These are phyloP conservation scores for Xerocomellus chrysenteron DNA, from an alignment of 768 basidiomycete species.

Conservation along the genomic window DNA sequence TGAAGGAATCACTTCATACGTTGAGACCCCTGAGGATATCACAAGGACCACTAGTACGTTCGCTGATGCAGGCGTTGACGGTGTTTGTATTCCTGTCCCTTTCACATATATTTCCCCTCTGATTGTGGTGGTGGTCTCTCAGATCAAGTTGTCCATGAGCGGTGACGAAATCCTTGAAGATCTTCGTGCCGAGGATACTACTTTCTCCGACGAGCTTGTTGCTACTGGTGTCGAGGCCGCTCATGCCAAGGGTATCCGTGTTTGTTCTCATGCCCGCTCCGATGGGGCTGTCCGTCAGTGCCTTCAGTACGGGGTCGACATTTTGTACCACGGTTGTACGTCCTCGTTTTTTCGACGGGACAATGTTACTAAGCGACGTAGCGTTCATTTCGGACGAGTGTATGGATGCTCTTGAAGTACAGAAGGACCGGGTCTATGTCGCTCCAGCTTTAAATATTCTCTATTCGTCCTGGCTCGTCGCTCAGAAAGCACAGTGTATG, in stretches of 20 bases:
- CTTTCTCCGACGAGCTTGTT: conserved; percentile 35
- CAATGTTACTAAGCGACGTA: conserved; percentile 3
- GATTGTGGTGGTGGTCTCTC: not conserved
- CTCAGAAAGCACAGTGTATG: conserved; percentile 27
- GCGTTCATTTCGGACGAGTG: conserved; percentile 38
- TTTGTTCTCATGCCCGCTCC: conserved; percentile 38
- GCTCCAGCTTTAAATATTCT: conserved; percentile 35
- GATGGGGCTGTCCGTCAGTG: conserved; percentile 34
- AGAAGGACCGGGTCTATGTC: conserved; percentile 35
- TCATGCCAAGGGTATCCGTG: conserved; percentile 36
- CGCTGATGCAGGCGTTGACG: conserved; percentile 26
- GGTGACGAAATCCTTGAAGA: conserved; percentile 37
- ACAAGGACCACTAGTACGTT: conserved; percentile 20
- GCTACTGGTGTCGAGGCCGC: conserved; percentile 37
- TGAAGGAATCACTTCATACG: conserved; percentile 34
- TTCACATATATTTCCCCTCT: not conserved
- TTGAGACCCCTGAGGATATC: conserved; percentile 33
- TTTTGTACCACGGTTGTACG: conserved; percentile 31
- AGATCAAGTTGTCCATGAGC: conserved; percentile 38
- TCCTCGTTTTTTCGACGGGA: not conserved
- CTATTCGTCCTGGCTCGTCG: conserved; percentile 26
- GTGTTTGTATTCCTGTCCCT: conserved; percentile 8
- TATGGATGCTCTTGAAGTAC: conserved; percentile 37
- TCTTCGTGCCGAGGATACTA: conserved; percentile 36
- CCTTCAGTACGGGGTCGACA: conserved; percentile 37